phyloP scores from a whole-genome alignment of 2,329 filamentous ascomycete genomes.

The Blumeria hordei region DNA sequence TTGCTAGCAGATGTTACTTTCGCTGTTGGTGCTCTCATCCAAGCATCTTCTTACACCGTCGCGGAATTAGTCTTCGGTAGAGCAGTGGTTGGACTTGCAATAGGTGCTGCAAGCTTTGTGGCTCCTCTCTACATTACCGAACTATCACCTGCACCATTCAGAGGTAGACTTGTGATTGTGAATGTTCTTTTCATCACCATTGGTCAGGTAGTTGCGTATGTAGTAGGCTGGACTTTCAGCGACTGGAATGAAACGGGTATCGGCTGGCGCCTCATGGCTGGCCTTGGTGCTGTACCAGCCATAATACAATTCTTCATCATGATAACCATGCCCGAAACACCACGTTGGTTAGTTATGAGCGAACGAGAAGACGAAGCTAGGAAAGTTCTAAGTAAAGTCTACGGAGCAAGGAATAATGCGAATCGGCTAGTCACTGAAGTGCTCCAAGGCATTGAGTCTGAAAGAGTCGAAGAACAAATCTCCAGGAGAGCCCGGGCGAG shows the following conservation, averaged over 20 bases:
- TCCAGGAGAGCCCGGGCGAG: slow-evolving; percentile 15
- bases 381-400: slow-evolving; percentile 38
- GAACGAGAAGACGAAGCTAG: slow-evolving; percentile 37
- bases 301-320: slow-evolving; percentile 44
- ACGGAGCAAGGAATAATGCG: slow-evolving; percentile 23
- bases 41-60: slow-evolving; percentile 34
- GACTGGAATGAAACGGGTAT: slow-evolving; percentile 24
- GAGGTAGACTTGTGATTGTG: slow-evolving; percentile 62
- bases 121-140: slow-evolving; percentile 78
- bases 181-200: slow-evolving; percentile 64
- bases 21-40: slow-evolving; percentile 37
- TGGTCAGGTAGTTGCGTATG: slow-evolving; percentile 73
- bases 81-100: slow-evolving; percentile 43
- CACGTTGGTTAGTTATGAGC: slow-evolving; percentile 59
- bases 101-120: slow-evolving; percentile 58
- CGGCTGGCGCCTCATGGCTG: slow-evolving; percentile 85
- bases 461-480: slow-evolving; percentile 46
- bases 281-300: slow-evolving; percentile 58
- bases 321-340: slow-evolving; percentile 61
- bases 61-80: slow-evolving; percentile 40
- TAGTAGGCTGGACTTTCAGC: slow-evolving; percentile 56
- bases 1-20: slow-evolving; percentile 43
- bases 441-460: slow-evolving; percentile 44
- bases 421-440: slow-evolving; percentile 29
- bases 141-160: slow-evolving; percentile 48